Conservation (phyloP, 306 rosid species). For the Rosa multiflora region DNA sequence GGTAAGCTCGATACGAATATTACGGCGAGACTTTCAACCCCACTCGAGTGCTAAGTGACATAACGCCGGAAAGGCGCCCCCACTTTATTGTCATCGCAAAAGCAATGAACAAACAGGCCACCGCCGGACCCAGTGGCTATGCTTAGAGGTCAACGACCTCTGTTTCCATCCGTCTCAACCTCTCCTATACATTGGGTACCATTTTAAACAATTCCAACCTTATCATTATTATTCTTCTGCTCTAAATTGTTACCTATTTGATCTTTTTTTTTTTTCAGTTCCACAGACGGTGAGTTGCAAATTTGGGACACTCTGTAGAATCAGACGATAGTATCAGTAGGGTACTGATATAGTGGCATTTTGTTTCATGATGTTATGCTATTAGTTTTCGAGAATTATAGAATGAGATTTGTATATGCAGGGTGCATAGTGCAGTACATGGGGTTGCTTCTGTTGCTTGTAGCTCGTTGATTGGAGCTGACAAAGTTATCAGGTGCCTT, state of each 20-base stretch:
- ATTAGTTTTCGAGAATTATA: not conserved
- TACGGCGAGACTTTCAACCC: not conserved
- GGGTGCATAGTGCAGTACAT: conserved; percentile 86
- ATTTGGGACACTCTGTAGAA: conserved; percentile 82
- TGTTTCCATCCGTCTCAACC: conserved; percentile 64
- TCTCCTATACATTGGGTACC: conserved; percentile 68
- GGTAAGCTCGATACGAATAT: not conserved
- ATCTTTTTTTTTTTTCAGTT: conserved; percentile 27
- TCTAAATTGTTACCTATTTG: not conserved
- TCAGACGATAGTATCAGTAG: conserved; percentile 75
- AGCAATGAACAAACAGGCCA: conserved; percentile 60
- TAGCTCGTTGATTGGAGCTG: conserved; percentile 55
- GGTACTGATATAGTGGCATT: conserved; percentile 30
- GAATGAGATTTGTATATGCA: conserved; percentile 7
- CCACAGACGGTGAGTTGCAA: conserved; percentile 83
- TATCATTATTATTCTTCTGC: not conserved
- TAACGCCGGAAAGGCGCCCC: not conserved
- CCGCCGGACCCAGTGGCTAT: conserved; percentile 95
- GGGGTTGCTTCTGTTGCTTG: conserved; percentile 69
- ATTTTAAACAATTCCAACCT: not conserved
- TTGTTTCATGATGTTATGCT: not conserved
- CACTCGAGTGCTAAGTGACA: not conserved
- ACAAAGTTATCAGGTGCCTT: conserved; percentile 71
- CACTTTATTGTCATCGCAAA: not conserved
- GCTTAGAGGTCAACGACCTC: conserved; percentile 75